phyloP scores from a whole-genome alignment of 306 rosid species.

The Gleditsia sinensis region DNA sequence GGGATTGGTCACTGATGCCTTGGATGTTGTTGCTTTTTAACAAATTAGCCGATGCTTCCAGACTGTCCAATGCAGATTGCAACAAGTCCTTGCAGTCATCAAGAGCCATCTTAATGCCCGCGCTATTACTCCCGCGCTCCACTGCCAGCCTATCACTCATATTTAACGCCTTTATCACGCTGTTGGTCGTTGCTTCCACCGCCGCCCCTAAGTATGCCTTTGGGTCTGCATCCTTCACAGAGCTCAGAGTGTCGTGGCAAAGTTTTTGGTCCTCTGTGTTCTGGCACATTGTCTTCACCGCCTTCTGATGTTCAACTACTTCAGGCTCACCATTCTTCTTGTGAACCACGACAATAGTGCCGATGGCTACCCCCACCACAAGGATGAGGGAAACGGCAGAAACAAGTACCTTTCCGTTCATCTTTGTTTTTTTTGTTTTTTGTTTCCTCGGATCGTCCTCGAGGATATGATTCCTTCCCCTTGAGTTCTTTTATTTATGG shows the following conservation, averaged over 20 bases:
- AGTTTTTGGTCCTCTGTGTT: slow-evolving; percentile 41
- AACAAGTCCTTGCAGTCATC: slow-evolving; percentile 69
- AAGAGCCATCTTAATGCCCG: slow-evolving; percentile 46
- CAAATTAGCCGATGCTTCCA: slow-evolving; percentile 26
- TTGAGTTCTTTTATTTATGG: not conserved
- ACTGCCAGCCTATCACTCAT: slow-evolving; percentile 40
- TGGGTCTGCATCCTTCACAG: slow-evolving; percentile 34
- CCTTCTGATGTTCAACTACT: slow-evolving; percentile 26
- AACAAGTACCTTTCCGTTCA: slow-evolving; percentile 46
- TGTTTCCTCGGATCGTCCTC: not conserved
- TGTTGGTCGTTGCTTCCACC: slow-evolving; percentile 39
- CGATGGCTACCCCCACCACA: slow-evolving; percentile 64
- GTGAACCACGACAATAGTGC: slow-evolving; percentile 42
- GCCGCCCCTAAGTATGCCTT: slow-evolving; percentile 49
- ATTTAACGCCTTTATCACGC: slow-evolving; percentile 52
- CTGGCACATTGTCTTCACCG: slow-evolving; percentile 43
- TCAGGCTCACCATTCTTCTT: not conserved
- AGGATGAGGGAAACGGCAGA: slow-evolving; percentile 61
- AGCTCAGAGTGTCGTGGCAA: slow-evolving; percentile 50
- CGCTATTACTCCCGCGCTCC: slow-evolving; percentile 17
- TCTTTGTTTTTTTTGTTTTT: slow-evolving; percentile 3
- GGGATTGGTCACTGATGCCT: not conserved
- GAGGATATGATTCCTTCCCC: not conserved
- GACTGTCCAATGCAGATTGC: slow-evolving; percentile 43
- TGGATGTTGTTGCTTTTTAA: slow-evolving; percentile 24